Percentiles rank a stretch among this genome's conserved stretches.
These are phyloP conservation scores for Azolla pinnata DNA, from an alignment of 75 land plant genomes.

Conservation along the genomic window DNA sequence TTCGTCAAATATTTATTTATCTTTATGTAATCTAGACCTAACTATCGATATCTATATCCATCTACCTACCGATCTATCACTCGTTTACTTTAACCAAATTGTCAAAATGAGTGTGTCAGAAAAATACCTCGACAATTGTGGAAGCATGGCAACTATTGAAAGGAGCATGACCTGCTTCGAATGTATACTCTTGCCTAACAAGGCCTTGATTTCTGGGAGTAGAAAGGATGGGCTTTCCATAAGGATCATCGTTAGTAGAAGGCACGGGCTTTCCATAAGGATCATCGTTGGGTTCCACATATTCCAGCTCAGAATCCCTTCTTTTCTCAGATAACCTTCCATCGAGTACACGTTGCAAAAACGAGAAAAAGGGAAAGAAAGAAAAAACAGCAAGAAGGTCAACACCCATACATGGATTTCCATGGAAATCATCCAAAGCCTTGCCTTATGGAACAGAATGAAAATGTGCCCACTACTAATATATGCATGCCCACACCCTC, in stretches of 20 bases:
- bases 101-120: neutral
- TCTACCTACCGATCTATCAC: neutral
- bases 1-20: neutral
- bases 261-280: neutral
- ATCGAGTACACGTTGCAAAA: no score
- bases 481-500: no score
- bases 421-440: no score
- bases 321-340: no score
- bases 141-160: conserved; percentile 39
- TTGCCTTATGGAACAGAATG: no score
- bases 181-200: conserved; percentile 19
- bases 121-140: conserved; percentile 30
- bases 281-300: no score
- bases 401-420: no score
- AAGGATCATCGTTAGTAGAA: conserved; percentile 3
- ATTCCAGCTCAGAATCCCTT: no score
- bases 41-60: neutral
- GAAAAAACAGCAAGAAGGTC: no score
- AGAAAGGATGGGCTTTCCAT: neutral
- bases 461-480: no score
- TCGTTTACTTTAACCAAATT: neutral
- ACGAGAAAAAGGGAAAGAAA: no score
- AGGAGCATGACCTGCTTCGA: conserved; percentile 21
- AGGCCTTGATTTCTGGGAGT: neutral
- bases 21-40: neutral